Evolutionary conservation across 2,329 filamentous ascomycete genomes (phyloP).

Genomic region (Cladosporium sp.): DNA sequence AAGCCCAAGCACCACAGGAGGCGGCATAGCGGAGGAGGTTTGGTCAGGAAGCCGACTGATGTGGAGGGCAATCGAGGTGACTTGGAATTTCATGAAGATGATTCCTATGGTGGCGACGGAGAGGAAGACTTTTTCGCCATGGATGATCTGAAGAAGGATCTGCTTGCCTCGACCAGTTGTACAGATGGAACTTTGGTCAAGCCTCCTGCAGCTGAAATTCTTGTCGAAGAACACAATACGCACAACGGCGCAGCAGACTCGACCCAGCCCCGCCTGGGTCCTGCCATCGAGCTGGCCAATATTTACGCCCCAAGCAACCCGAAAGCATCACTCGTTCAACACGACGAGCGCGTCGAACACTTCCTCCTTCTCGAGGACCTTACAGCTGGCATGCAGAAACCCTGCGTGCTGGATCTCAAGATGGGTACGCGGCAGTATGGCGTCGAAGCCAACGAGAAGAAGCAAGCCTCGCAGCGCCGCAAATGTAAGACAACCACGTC

Average conservation of each 20-base stretch:
- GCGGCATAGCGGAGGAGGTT: constrained; percentile 81
- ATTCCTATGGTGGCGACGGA: constrained; percentile 76
- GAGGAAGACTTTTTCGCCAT: constrained; percentile 67
- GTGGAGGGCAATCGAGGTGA: constrained; percentile 65
- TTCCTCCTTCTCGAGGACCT: constrained; percentile 92
- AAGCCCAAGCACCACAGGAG: constrained; percentile 44
- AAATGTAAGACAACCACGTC: constrained; percentile 94
- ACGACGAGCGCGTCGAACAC: constrained; percentile 71
- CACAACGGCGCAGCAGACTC: not conserved
- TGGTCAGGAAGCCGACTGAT: constrained; percentile 67
- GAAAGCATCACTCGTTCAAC: constrained; percentile 43
- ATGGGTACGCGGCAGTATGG: constrained; percentile 99
- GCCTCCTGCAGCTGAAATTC: not conserved
- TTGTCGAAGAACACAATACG: not conserved
- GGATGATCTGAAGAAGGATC: constrained; percentile 48
- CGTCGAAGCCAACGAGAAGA: constrained; percentile 85
- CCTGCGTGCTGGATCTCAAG: constrained; percentile 95
- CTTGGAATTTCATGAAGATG: constrained; percentile 86
- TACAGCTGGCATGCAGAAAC: constrained; percentile 91
- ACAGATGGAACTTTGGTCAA: not conserved
- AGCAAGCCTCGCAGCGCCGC: constrained; percentile 84
- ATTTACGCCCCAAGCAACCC: constrained; percentile 37
- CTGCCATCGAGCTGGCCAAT: constrained; percentile 27
- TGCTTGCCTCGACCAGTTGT: not conserved
- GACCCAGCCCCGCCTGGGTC: constrained; percentile 18